Conservation (phyloP, 1,284 basidiomycete genomes). For the Marasmius fiardii region DNA sequence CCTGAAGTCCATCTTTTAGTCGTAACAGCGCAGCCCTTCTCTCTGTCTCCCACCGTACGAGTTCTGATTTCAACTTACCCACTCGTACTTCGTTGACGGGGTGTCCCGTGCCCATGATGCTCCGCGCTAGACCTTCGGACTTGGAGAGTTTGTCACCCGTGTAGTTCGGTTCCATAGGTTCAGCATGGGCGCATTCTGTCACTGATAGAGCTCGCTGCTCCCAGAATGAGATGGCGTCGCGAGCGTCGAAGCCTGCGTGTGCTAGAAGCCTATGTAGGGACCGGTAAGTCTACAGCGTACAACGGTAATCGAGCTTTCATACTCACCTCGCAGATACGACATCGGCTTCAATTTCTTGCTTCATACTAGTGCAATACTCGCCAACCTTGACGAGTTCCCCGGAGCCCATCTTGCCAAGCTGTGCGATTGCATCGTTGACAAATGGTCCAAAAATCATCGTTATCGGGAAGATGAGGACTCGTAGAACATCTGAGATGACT, state of each 20-base stretch:
- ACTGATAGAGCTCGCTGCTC: constrained; percentile 35
- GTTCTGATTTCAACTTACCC: constrained; percentile 55
- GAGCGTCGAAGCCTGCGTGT: constrained; percentile 82
- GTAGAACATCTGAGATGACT: constrained; percentile 68
- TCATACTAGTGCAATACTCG: constrained; percentile 67
- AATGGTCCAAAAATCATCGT: constrained; percentile 90
- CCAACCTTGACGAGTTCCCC: constrained; percentile 70
- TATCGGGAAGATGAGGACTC: constrained; percentile 79
- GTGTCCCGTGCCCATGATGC: constrained; percentile 52
- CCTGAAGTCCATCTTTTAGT: constrained; percentile 3
- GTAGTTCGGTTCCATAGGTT: constrained; percentile 21
- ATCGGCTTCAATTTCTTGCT: constrained; percentile 87
- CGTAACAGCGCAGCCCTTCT: constrained; percentile 29
- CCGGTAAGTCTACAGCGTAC: too few species aligned
- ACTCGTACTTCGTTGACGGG: constrained; percentile 62
- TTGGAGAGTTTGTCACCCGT: constrained; percentile 28
- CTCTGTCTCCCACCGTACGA: constrained; percentile 63
- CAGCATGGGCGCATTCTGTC: constrained; percentile 17
- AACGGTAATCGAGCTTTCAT: too few species aligned
- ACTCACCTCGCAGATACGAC: constrained; percentile 77
- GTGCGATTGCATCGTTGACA: constrained; percentile 85
- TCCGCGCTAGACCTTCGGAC: constrained; percentile 20
- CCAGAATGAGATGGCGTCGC: constrained; percentile 73
- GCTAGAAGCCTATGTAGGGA: constrained; percentile 82
- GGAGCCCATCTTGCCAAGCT: constrained; percentile 71